Evolutionary conservation across 2,329 filamentous ascomycete species (phyloP), one percentile per base, ranked within the genome.

Genomic region (Phialemonium atrogriseum): DNA sequence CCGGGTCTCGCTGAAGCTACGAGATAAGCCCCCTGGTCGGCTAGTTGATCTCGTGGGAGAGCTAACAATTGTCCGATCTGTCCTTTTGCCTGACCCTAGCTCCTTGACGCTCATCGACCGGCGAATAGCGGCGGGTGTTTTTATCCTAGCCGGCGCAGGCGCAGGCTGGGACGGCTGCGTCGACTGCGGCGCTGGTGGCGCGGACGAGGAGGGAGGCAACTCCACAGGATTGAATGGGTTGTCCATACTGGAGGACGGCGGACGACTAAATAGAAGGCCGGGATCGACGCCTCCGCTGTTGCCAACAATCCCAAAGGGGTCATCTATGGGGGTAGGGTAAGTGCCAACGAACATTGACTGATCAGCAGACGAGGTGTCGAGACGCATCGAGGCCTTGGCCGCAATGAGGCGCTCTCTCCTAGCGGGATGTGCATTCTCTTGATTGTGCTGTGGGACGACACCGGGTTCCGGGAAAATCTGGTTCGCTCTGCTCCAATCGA

Each of bases 401-500:
- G 65, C 70, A 36, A 74, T 45, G 15, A 57, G 49, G 32, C 66
- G 54, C 37, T 65, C 64, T 33, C 59, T 62, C 41, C 59, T 62
- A 9, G 49, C 42, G 10, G 56, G 52, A 22, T 53, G 44, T 5
- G 27, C 30, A 20, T 48, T 44, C 5, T 42, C 44, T 13, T 47
- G 44, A 7, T 37, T 39, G 27, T 56, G 52, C 11, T 49, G 51
- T 3, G 48, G 47, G 24, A 60, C 44, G 24, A 52, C 45, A 24
- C 45, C 56, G 4, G 59, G 55, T 19, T 68, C 64, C 40, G 69
- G 72, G 43, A 73, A 74, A 34, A 76, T 61, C 32, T 72, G 69
- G 35, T 66, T 65, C 13, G 65, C 58, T 39, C 62, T 64, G 28
- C 63, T 64, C 74, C 74, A 78, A 49, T 77, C 73, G 32, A 72